These are phyloP conservation scores for Solanum dulcamara DNA, from an alignment of 257 asterid genomes.

Conservation along the genomic window DNA sequence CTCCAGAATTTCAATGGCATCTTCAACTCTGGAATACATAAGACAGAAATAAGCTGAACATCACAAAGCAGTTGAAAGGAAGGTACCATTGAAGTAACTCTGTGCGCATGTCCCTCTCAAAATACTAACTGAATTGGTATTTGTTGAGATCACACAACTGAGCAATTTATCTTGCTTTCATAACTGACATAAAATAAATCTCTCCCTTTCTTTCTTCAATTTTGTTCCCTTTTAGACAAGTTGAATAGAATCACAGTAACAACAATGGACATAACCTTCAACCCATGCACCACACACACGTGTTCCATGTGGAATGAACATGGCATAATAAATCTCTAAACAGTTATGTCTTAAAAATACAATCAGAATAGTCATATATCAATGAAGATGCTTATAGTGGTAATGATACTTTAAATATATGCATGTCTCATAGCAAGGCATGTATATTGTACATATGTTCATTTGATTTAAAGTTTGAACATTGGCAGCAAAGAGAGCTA, in stretches of 20 bases:
- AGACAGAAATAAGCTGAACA: not conserved
- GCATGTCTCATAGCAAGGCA: not conserved
- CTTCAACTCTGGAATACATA: conserved; percentile 56
- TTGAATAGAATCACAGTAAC: not conserved
- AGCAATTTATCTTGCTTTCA: not conserved
- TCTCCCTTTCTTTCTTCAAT: not conserved
- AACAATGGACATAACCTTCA: not conserved
- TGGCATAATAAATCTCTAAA: not conserved
- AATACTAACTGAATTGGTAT: not conserved
- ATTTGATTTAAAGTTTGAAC: not conserved
- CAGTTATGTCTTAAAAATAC: not conserved
- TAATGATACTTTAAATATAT: not conserved
- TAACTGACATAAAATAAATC: not conserved
- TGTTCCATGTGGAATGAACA: not conserved
- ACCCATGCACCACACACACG: not conserved
- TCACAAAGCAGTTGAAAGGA: not conserved
- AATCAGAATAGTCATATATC: not conserved
- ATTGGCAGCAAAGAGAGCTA: not conserved
- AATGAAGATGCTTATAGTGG: not conserved
- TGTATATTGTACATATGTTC: not conserved
- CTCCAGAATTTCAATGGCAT: conserved; percentile 93
- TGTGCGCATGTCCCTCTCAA: not conserved
- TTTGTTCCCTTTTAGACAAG: not conserved
- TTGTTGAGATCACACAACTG: not conserved
- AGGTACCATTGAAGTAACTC: not conserved